Conservation (phyloP, 1,139 yeast genomes). For the Taiozyma sp. region DNA sequence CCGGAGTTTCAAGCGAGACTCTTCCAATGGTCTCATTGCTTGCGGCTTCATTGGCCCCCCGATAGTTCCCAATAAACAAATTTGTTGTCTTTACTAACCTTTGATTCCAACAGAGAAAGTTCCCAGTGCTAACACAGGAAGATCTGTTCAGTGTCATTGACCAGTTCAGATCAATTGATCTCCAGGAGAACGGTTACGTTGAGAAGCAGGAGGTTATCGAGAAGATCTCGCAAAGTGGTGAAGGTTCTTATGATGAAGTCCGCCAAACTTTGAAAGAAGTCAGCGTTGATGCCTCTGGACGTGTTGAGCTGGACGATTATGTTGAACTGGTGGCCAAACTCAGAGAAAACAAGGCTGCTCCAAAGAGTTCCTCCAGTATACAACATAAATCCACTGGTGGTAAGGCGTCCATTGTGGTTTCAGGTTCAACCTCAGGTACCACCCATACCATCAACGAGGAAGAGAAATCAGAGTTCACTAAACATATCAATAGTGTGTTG, state of each 20-base stretch:
- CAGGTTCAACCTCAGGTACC: conserved; percentile 85
- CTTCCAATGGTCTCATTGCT: background rate
- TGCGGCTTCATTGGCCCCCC: background rate
- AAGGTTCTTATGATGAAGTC: conserved; percentile 83
- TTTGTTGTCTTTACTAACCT: background rate
- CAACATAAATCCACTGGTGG: conserved; percentile 47
- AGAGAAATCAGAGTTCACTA: conserved; percentile 91
- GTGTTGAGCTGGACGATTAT: conserved; percentile 92
- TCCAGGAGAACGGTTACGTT: conserved; percentile 93
- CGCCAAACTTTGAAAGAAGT: conserved; percentile 89
- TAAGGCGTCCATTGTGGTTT: conserved; percentile 66
- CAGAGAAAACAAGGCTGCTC: conserved; percentile 39
- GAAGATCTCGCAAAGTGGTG: conserved; percentile 72
- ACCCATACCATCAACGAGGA: conserved; percentile 97
- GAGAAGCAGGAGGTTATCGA: conserved; percentile 89
- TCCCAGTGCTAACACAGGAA: conserved; percentile 78
- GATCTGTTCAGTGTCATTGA: conserved; percentile 83
- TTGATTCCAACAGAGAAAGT: conserved; percentile 51
- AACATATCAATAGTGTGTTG: conserved; percentile 89
- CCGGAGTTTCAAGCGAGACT: background rate
- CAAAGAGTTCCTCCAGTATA: conserved; percentile 21
- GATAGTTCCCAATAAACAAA: no score
- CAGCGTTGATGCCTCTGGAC: conserved; percentile 94
- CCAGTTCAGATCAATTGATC: conserved; percentile 73
- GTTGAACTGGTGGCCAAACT: conserved; percentile 78